Base-by-base conservation (phyloP, 768 basidiomycete species). In the Mycena rosella region DNA sequence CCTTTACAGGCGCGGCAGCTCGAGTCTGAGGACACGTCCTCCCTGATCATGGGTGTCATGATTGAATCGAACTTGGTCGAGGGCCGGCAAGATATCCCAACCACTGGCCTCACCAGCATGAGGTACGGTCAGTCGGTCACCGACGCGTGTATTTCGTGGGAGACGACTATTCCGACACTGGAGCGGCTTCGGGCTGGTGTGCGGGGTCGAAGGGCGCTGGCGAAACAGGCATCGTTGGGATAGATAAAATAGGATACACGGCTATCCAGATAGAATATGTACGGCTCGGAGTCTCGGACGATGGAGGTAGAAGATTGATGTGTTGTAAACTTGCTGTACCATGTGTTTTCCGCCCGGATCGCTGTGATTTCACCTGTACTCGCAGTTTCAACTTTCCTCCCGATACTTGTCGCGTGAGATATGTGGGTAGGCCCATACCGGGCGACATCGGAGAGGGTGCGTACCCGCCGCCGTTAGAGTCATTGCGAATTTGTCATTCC, bases 131-230 rank as follows among this genome's bases (percentile, higher is more conserved):
- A 92, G 76, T 93, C 91, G 10, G 93, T 96, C 8, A 96, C 96
- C 26, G 94, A 96, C 79, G 92, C 92, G 11, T 97, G 94, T 79
- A 85, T 99, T 54, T 91, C 92, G 47, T 98, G 96, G 96, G 90
- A 95, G 73, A 87, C 87, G 72, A 97, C 97, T 4, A 84, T 96
- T 7, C 89, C 90, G 2, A 84, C 89, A 1, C 85, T 99, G 56
- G 91, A 99, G 54, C 88, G 91, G 54, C 86, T 99, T 22, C 88
- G 97, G n/a, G 87, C 90, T 74, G 98, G 93, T 59, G 96, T 99
- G 6, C 89, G 87, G 58, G 92, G 90, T 36, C 89, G 97, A 62
- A 82, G 92, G 73, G 83, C 82, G 52, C 78, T 83, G 36, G 77
- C 89, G 24, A 81, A 81, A 51, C 80, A 75, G 65, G 71, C 69